phyloP scores from a whole-genome alignment of 2,329 filamentous ascomycete species.

The Cercospora sojina region DNA sequence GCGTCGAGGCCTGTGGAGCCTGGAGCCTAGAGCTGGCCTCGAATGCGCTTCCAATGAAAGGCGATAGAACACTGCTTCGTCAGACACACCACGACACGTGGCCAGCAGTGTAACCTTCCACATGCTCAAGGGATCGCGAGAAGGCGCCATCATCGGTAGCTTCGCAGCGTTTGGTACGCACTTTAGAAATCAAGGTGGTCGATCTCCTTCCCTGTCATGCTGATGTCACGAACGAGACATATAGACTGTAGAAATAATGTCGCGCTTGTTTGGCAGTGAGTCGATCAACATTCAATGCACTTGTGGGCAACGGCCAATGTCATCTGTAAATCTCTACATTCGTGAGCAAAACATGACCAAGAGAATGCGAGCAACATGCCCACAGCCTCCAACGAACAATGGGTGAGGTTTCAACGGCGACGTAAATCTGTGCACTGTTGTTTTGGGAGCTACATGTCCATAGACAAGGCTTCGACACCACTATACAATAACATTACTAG shows the following conservation, averaged over 20 bases:
- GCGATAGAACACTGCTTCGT: not conserved
- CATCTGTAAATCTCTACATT: not conserved
- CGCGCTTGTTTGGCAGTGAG: not conserved
- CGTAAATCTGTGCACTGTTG: not conserved
- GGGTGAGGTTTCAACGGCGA: not conserved
- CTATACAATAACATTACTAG: constrained; percentile 11
- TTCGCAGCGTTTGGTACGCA: not conserved
- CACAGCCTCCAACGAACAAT: not conserved
- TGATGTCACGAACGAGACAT: not conserved
- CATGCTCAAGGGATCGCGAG: not conserved
- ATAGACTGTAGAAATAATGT: not conserved
- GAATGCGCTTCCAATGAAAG: not conserved
- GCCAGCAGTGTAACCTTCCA: not conserved
- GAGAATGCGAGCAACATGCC: not conserved
- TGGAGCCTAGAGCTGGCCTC: not conserved
- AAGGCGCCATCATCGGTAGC: not conserved
- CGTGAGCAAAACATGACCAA: not conserved
- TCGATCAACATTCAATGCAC: not conserved
- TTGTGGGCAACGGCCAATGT: not conserved
- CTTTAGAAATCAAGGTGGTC: not conserved
- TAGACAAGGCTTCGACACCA: not conserved
- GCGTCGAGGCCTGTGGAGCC: not conserved
- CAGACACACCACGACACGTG: not conserved
- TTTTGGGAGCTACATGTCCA: not conserved
- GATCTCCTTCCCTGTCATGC: not conserved